Conservation (phyloP, 805 yeast species). For the Lipomyces spencermartinsiae region DNA sequence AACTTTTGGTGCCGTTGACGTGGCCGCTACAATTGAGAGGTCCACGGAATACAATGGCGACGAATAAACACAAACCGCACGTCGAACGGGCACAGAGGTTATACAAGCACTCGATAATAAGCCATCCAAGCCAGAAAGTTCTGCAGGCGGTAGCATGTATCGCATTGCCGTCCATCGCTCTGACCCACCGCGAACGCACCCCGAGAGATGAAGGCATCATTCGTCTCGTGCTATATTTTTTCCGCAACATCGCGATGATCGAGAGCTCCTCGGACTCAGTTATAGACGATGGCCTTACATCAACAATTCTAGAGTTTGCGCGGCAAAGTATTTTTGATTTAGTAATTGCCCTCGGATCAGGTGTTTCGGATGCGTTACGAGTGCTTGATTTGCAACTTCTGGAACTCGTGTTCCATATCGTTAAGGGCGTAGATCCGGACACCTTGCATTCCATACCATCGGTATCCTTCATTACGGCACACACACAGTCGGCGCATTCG, state of each 20-base stretch:
- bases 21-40: conserved; percentile 78
- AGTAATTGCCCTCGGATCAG: conserved; percentile 70
- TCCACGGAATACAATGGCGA: conserved; percentile 63
- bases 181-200: conserved; percentile 61
- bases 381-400: conserved; percentile 66
- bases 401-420: conserved; percentile 70
- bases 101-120: conserved; percentile 73
- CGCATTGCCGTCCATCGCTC: conserved; percentile 64
- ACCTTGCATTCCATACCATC: conserved; percentile 36
- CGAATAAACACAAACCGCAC: conserved; percentile 61
- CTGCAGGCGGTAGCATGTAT: conserved; percentile 73
- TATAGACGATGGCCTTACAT: conserved; percentile 72
- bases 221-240: conserved; percentile 71
- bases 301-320: conserved; percentile 64
- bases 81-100: conserved; percentile 68
- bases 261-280: conserved; percentile 66
- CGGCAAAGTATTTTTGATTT: conserved; percentile 75
- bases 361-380: conserved; percentile 68
- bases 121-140: conserved; percentile 63
- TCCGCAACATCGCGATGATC: conserved; percentile 79
- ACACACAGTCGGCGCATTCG: conserved; percentile 34
- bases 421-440: conserved; percentile 61
- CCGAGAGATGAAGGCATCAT: conserved; percentile 75
- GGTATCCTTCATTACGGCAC: background rate
- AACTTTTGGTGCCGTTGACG: conserved; percentile 79